phyloP scores from a whole-genome alignment of 2,329 filamentous ascomycete species.

The Calonectria naviculata region DNA sequence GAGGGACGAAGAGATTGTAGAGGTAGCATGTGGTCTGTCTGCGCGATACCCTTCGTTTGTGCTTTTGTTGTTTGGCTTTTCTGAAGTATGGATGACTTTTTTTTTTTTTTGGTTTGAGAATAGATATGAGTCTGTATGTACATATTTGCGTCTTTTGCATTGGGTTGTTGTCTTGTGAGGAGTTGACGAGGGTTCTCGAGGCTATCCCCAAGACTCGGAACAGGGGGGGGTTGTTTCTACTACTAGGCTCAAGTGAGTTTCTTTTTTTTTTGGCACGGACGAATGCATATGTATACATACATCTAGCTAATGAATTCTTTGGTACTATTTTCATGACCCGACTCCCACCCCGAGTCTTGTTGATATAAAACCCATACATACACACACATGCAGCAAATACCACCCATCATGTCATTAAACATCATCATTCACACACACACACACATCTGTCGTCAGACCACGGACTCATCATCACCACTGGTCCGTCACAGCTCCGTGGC shows the following conservation, averaged over 20 bases:
- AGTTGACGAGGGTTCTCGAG: neutral
- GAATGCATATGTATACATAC: slow-evolving; percentile 1
- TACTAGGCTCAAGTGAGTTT: too few relatives aligned
- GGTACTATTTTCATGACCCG: neutral
- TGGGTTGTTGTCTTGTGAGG: neutral
- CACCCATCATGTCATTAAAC: neutral
- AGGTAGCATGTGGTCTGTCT: slow-evolving; percentile 37
- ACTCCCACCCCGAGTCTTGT: neutral
- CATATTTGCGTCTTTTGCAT: slow-evolving; percentile 5
- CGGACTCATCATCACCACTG: too few relatives aligned
- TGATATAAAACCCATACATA: neutral
- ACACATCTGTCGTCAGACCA: neutral
- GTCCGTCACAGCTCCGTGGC: slow-evolving; percentile 91
- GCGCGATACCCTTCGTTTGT: slow-evolving; percentile 44
- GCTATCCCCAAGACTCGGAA: neutral
- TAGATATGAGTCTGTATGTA: slow-evolving; percentile 34
- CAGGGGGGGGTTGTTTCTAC: neutral
- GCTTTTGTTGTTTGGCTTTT: slow-evolving; percentile 25
- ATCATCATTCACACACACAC: neutral
- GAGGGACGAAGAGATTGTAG: slow-evolving; percentile 19
- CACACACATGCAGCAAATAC: neutral
- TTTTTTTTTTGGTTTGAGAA: slow-evolving; percentile 29
- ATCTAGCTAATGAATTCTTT: neutral
- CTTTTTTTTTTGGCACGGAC: neutral
- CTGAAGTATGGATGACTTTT: slow-evolving; percentile 25